Conservation (phyloP, 352 stramenopile species). For the Pythium apleroticum region DNA sequence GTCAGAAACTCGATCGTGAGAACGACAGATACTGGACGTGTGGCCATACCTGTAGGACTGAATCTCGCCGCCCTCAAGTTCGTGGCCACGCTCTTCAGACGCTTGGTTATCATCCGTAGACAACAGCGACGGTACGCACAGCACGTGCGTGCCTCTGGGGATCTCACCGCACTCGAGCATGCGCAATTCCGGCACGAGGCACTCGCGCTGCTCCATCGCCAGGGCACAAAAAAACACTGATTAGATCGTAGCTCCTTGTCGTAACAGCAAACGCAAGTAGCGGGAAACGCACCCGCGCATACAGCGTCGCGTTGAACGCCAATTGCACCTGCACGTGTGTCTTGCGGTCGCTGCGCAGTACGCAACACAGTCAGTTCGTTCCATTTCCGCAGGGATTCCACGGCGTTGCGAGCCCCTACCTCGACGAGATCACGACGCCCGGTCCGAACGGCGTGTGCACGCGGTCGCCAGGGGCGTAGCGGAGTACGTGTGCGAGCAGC, state of each 20-base stretch:
- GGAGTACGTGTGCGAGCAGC: slow-evolving; percentile 70
- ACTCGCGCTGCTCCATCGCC: slow-evolving; percentile 40
- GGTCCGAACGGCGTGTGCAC: slow-evolving; percentile 69
- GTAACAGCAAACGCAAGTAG: neutral
- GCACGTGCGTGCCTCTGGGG: slow-evolving; percentile 47
- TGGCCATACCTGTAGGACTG: slow-evolving; percentile 40
- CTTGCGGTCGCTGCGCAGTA: slow-evolving; percentile 44
- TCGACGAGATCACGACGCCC: slow-evolving; percentile 42
- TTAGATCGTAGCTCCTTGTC: neutral
- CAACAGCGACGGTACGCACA: slow-evolving; percentile 13
- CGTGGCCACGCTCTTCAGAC: neutral
- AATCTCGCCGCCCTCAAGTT: slow-evolving; percentile 11
- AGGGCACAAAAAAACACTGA: neutral
- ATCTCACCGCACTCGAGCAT: slow-evolving; percentile 76
- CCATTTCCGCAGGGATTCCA: neutral
- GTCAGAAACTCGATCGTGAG: neutral
- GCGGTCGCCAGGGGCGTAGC: slow-evolving; percentile 58
- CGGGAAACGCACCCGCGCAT: slow-evolving; percentile 36
- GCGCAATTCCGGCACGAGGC: slow-evolving; percentile 56
- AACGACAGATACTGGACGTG: too few species aligned
- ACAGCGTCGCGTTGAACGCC: slow-evolving; percentile 52
- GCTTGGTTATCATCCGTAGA: neutral
- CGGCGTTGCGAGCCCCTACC: slow-evolving; percentile 14
- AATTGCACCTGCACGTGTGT: slow-evolving; percentile 56
- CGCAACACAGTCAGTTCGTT: neutral